These are phyloP conservation scores for Macadamia tetraphylla DNA, from an alignment of 164 flowering plant genomes.

Conservation along the genomic window DNA sequence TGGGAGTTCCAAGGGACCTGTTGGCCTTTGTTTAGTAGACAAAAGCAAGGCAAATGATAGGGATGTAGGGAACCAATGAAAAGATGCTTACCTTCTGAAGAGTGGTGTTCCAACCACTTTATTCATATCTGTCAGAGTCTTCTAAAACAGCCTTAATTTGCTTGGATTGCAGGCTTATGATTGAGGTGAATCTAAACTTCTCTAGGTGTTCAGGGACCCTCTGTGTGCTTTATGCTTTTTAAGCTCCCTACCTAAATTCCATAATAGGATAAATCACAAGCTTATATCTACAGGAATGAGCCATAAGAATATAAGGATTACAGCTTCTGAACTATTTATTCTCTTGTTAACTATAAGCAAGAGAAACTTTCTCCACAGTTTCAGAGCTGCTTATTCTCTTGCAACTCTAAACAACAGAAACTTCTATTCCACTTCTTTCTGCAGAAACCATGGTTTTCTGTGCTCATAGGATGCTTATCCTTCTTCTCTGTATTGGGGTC, in stretches of 20 bases:
- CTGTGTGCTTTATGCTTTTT: conserved; percentile 42
- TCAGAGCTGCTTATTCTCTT: conserved; percentile 16
- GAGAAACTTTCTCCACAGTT: conserved; percentile 10
- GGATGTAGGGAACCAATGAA: conserved; percentile 27
- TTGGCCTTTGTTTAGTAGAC: conserved; percentile 43
- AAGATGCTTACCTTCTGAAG: conserved; percentile 83
- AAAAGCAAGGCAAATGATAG: conserved; percentile 38
- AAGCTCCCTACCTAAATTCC: conserved; percentile 28
- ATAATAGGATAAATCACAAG: conserved; percentile 22
- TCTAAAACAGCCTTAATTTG: conserved; percentile 57
- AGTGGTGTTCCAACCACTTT: conserved; percentile 51
- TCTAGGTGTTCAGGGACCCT: conserved; percentile 37
- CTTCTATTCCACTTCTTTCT: conserved; percentile 7
- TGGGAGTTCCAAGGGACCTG: conserved; percentile 15
- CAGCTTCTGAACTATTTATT: conserved; percentile 19
- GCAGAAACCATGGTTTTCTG: conserved; percentile 34
- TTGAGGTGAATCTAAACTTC: conserved; percentile 58
- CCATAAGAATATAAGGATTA: conserved; percentile 24
- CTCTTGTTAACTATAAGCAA: conserved; percentile 9
- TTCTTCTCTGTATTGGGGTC: conserved; percentile 42
- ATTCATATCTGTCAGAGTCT: conserved; percentile 63
- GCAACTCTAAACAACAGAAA: conserved; percentile 11
- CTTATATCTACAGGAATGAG: conserved; percentile 44
- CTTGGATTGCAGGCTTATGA: conserved; percentile 54
- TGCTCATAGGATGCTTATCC: conserved; percentile 28